Conservation (phyloP, 257 asterid species). For the Capsicum pubescens region DNA sequence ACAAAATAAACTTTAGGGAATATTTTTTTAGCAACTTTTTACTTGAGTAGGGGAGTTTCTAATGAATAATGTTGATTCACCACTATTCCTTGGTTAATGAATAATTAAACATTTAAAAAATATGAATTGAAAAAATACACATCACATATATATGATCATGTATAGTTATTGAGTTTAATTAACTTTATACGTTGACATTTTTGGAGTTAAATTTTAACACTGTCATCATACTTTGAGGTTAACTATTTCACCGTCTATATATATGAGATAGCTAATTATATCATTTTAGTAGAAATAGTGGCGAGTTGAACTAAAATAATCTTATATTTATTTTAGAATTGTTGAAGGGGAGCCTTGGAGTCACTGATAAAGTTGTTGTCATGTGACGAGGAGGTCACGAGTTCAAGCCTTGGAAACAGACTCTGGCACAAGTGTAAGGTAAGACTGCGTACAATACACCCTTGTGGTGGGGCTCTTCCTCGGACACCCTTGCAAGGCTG, state of each 20-base stretch:
- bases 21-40: constrained; percentile 17
- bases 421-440: no score
- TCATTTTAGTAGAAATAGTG: no score
- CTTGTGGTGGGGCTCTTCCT: no score
- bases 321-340: no score
- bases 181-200: not conserved
- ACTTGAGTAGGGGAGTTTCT: constrained; percentile 8
- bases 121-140: not conserved
- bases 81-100: constrained; percentile 16
- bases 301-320: no score
- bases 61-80: constrained; percentile 11
- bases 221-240: not conserved
- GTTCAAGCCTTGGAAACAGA: no score
- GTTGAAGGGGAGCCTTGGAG: no score
- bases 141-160: not conserved
- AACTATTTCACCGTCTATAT: not conserved
- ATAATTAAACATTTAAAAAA: not conserved
- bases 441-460: no score
- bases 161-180: not conserved
- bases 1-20: not conserved
- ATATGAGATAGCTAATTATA: not conserved
- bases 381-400: no score
- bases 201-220: not conserved
- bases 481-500: no score
- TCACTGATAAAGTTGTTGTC: no score